Evolutionary conservation across 495 filamentous ascomycete genomes (phyloP).

Genomic region (Evernia prunastri): DNA sequence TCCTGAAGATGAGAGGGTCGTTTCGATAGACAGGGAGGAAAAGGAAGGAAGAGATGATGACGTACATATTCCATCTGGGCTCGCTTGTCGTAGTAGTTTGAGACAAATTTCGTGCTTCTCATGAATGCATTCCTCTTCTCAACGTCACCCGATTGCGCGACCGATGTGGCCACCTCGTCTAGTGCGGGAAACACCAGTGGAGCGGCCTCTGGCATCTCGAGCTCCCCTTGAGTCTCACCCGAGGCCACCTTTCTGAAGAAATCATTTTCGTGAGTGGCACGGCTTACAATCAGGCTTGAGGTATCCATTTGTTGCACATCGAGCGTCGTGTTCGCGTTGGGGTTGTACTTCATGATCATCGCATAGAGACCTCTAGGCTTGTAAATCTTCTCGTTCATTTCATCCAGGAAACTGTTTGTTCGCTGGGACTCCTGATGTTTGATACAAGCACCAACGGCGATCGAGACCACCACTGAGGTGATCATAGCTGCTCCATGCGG

Average conservation of each 20-base stretch:
- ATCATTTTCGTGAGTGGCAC: neutral
- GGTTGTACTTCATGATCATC: conserved; percentile 55
- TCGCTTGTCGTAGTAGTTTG: conserved; percentile 43
- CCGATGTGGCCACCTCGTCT: conserved; percentile 31
- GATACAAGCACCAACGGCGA: neutral
- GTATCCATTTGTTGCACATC: conserved; percentile 30
- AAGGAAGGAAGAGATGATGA: conserved; percentile 27
- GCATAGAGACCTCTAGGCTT: conserved; percentile 53
- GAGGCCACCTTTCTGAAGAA: conserved; percentile 34
- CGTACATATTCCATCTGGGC: conserved; percentile 52
- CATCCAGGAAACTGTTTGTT: conserved; percentile 49
- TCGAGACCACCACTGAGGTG: neutral
- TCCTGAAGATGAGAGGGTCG: too few species aligned
- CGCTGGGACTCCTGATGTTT: neutral
- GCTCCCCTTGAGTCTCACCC: conserved; percentile 36
- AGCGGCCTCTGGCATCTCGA: conserved; percentile 41
- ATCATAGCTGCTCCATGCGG: conserved; percentile 5
- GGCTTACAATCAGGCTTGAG: conserved; percentile 26
- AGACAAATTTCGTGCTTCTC: conserved; percentile 15
- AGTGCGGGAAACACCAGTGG: conserved; percentile 45
- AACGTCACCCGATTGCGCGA: conserved; percentile 1
- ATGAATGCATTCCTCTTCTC: conserved; percentile 15
- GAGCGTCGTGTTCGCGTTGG: conserved; percentile 32
- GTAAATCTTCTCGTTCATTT: conserved; percentile 54
- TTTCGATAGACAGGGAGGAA: too few species aligned